Conservation (phyloP, 106 monocot genomes). For the Acanthochlamys bracteata region DNA sequence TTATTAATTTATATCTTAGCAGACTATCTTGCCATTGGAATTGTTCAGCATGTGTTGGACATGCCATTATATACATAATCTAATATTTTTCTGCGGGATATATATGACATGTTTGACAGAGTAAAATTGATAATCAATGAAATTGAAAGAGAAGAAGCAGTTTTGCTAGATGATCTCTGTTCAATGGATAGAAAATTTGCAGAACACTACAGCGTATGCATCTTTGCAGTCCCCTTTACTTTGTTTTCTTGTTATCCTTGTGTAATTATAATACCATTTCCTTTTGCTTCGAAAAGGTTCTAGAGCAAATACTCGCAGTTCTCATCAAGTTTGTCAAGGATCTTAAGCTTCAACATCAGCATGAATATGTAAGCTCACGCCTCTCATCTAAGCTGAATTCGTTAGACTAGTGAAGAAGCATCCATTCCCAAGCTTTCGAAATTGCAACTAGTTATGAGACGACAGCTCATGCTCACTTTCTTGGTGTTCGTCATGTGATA, state of each 20-base stretch:
- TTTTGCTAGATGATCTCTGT: constrained; percentile 80
- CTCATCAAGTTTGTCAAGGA: constrained; percentile 93
- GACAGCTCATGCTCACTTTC: no score
- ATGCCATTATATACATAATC: not conserved
- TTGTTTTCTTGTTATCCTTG: not conserved
- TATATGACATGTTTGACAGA: constrained; percentile 27
- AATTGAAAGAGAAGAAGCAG: constrained; percentile 81
- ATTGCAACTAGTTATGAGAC: no score
- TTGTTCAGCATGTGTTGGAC: not conserved
- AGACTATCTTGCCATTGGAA: no score
- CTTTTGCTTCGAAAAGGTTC: constrained; percentile 35
- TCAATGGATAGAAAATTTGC: constrained; percentile 98
- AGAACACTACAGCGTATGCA: constrained; percentile 87
- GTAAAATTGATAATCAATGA: constrained; percentile 93
- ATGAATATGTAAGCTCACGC: constrained; percentile 70
- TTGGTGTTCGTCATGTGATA: constrained; percentile 26
- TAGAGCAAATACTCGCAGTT: constrained; percentile 88
- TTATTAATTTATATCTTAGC: no score
- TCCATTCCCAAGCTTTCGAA: no score
- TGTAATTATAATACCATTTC: no score
- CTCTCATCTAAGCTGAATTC: no score
- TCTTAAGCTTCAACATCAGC: constrained; percentile 88
- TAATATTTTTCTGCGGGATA: no score
- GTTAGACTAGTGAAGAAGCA: no score
- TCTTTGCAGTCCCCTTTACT: not conserved